phyloP scores from a whole-genome alignment of 139 green algal species.

The Ettlia oleoabundans region DNA sequence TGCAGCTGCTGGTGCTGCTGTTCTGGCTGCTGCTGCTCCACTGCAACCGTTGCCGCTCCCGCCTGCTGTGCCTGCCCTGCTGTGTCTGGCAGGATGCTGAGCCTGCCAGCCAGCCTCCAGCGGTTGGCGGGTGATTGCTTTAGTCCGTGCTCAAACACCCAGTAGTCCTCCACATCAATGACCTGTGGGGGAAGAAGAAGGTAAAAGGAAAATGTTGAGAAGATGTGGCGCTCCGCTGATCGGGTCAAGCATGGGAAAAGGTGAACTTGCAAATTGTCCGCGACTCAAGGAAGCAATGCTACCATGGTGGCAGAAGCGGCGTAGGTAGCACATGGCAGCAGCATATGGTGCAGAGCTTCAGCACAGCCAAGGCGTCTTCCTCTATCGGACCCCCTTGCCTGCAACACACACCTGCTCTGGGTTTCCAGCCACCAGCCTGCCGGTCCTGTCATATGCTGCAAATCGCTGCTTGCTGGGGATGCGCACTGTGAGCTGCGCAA shows the following conservation, averaged over 20 bases:
- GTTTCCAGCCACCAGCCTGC: conserved; percentile 44
- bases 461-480: conserved; percentile 54
- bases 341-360: no score
- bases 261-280: no score
- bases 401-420: conserved; percentile 25
- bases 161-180: conserved; percentile 51
- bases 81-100: conserved; percentile 6
- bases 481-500: conserved; percentile 59
- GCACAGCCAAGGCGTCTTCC: no score
- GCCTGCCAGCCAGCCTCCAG: conserved; percentile 44
- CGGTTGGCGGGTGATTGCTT: conserved; percentile 27
- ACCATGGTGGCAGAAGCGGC: no score
- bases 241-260: no score
- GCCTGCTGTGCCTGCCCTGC: neutral
- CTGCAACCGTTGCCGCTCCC: neutral
- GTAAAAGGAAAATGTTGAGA: no score
- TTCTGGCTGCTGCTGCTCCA: neutral
- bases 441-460: conserved; percentile 43
- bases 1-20: conserved; percentile 7
- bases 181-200: no score
- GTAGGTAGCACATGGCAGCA: no score
- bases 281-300: no score
- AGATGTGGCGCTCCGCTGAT: no score
- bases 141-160: conserved; percentile 60
- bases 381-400: no score